Base-by-base conservation (phyloP, 2,329 filamentous ascomycete genomes). In the Fusarium xyrophilum region DNA sequence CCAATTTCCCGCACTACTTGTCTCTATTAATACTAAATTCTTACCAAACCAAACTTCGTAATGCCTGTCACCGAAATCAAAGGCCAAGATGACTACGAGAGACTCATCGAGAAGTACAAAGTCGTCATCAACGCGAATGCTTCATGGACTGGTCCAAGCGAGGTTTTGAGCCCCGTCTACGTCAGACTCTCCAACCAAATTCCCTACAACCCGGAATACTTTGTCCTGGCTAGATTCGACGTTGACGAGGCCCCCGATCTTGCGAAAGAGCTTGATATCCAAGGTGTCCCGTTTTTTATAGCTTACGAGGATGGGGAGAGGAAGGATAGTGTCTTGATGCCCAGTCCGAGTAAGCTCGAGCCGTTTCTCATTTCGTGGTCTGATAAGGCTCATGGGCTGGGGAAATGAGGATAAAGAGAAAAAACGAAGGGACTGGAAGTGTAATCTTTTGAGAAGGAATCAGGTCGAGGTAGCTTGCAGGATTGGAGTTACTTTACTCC, bases 21-120 rank as follows among this genome's bases (percentile, higher is more conserved):
- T 17, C 19, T 9, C 1, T 5, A 21, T 30, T 6, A 15, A 1
- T 4, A 12, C 3, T 9, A 0, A 17, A 3, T 6, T 5, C 19
- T 3, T 1, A 2, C 3, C 19, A 17, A 30, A 3, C 5, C 2
- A 33, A 9, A 33, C 15, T 2, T 2, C 15, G 10, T 0, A 13
- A 47, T 33, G 44, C n/a, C 44, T 1, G 11, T 61, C 30, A 32
- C 8, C 5, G 3, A 38, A 3, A 52, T 52, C 4, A 7, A 52
- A 6, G 27, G 1, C 2, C 21, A 33, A 11, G 19, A 17, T 0
- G 10, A 44, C 5, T 61, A 9, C 7, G 6, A 33, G 0, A 13
- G 30, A 0, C 15, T 35, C 9, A 2, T 52, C 1, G 3, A 12
- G 11, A 28, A 14, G 3, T 28, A 60, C 3, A 2, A 3, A 44